These are phyloP conservation scores for Ganoderma multipileum DNA, from an alignment of 1,284 basidiomycete genomes.

Conservation along the genomic window DNA sequence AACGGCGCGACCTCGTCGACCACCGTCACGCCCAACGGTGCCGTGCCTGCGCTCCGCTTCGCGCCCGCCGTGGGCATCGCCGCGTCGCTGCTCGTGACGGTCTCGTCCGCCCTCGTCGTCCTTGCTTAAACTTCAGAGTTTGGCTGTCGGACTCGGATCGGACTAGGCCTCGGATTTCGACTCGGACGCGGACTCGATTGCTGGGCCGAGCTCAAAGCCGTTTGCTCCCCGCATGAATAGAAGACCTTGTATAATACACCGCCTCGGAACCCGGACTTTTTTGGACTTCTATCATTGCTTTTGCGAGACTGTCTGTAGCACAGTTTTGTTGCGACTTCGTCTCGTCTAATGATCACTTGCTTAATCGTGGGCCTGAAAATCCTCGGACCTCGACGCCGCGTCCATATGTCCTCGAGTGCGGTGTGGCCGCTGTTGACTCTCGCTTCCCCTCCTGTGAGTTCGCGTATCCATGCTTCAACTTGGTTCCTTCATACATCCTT, in stretches of 20 bases:
- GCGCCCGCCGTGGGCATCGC: constrained; percentile 31
- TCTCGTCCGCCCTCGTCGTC: constrained; percentile 42
- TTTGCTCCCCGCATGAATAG: neutral
- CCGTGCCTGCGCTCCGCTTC: constrained; percentile 31
- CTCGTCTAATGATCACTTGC: neutral
- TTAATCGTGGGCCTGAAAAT: neutral
- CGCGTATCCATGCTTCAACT: neutral
- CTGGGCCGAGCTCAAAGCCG: neutral
- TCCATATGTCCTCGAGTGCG: neutral
- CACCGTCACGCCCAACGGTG: constrained; percentile 37
- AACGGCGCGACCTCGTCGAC: constrained; percentile 6
- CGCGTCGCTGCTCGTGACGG: constrained; percentile 38
- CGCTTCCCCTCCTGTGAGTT: neutral
- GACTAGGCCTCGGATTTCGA: neutral
- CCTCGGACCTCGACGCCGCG: neutral
- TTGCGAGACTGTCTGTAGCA: neutral
- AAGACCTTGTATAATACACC: neutral
- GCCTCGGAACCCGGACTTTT: neutral
- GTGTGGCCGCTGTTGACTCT: neutral
- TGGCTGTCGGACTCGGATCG: neutral
- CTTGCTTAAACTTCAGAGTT: constrained; percentile 39
- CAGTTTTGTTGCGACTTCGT: neutral
- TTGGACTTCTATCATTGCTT: neutral
- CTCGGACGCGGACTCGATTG: neutral
- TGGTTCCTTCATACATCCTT: neutral